Evolutionary conservation across 192 early-diverging fungal species (phyloP).

Genomic region (Linnemannia hyalina): DNA sequence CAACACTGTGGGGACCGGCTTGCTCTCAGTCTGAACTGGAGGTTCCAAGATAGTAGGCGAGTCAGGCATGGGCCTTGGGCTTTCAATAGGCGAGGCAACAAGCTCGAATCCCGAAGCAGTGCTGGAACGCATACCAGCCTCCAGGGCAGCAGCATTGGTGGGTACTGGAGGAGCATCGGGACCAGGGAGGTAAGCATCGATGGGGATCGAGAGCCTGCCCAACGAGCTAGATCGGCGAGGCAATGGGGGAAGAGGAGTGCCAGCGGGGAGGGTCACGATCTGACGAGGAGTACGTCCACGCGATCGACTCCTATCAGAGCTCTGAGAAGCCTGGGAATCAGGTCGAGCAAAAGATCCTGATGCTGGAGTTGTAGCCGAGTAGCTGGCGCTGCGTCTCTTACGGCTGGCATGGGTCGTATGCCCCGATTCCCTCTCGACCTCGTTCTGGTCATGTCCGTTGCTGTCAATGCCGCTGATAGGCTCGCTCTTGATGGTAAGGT

Average conservation of each 20-base stretch:
- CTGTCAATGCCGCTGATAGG: neutral
- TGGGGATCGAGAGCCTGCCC: slow-evolving; percentile 41
- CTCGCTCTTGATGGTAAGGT: neutral
- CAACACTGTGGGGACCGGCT: neutral
- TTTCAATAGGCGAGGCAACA: neutral
- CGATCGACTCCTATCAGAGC: slow-evolving; percentile 37
- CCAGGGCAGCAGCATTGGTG: slow-evolving; percentile 11
- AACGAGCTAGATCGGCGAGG: slow-evolving; percentile 48
- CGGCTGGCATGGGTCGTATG: slow-evolving; percentile 5
- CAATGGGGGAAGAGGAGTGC: slow-evolving; percentile 43
- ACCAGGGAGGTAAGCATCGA: slow-evolving; percentile 30
- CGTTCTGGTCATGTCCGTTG: neutral
- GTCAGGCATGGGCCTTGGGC: neutral
- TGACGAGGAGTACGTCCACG: slow-evolving; percentile 34
- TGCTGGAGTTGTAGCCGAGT: neutral
- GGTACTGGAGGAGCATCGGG: slow-evolving; percentile 47
- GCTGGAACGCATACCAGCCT: slow-evolving; percentile 1
- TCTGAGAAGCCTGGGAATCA: slow-evolving; percentile 30
- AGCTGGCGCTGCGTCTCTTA: slow-evolving; percentile 36
- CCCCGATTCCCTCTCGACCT: slow-evolving; percentile 4
- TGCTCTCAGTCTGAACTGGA: slow-evolving; percentile 9
- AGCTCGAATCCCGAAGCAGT: slow-evolving; percentile 6
- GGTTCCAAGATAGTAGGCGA: neutral
- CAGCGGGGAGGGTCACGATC: slow-evolving; percentile 32
- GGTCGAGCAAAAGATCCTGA: neutral